Base-by-base conservation (phyloP, 2,329 filamentous ascomycete genomes). In the Sordariomycetes sp. region DNA sequence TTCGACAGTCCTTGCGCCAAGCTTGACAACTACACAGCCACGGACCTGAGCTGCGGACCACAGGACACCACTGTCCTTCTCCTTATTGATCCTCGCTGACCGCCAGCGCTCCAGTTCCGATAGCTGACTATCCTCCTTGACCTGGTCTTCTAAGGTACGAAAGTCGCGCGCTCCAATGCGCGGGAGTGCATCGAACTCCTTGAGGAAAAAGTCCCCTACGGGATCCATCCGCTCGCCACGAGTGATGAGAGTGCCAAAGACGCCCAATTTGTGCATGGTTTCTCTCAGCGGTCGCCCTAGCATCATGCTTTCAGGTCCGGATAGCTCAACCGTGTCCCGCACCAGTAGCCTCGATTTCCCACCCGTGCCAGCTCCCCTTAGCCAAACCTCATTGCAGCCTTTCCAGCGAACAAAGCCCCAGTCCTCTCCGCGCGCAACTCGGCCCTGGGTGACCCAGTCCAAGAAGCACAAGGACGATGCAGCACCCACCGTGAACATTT, bases 401-500 rank as follows among this genome's bases (percentile, higher is more conserved):
- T 68, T 75, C 77, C 92, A 96, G 41, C 70, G 72, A 37, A 71
- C 64, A 40, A 95, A 79, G 45, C 79, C 80, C 92, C 92, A 98
- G 42, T 86, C 72, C 59, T 98, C 92, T 17, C 87, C 88, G 30
- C 84, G 75, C 5, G 92, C 88, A 5, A 70, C 75, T 14, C 92
- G 76, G 7, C 92, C 92, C 50, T 90, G 84, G 3, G 80, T 93
- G 6, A 96, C 87, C 92, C 92, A 98, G 57, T 98, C 92, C 30
- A 94, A 64, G 3, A 94, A 70, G 51, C 87, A 93, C 11, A 96
- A 60, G 26, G 81, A 78, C 46, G 67, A 74, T 6, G 50, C 58
- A 8, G 63, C 59, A 7, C 64, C 64, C 33, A 81, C 58, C 23
- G 71, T 71, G 57, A 95, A 95, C 15, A 77, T 71, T 57, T 96